phyloP scores from a whole-genome alignment of 1,284 basidiomycete genomes.

The Polyporus tsugae region DNA sequence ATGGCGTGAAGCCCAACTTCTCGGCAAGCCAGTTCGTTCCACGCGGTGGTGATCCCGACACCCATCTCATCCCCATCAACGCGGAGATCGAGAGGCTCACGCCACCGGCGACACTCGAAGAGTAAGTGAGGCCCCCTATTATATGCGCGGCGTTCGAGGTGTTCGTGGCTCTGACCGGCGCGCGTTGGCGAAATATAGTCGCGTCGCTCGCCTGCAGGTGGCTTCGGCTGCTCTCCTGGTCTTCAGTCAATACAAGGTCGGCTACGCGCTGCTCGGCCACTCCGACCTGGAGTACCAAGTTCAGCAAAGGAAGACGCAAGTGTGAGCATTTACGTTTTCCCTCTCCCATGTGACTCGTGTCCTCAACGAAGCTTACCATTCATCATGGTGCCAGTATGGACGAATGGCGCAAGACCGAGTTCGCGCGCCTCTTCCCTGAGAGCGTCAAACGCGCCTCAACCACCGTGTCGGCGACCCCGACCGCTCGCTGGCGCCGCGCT shows the following conservation, averaged over 20 bases:
- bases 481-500: not conserved
- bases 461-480: not conserved
- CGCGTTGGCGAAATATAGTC: not conserved
- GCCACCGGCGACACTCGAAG: conserved; percentile 17
- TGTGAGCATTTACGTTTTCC: conserved; percentile 12
- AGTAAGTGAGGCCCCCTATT: conserved; percentile 13
- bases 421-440: conserved; percentile 2
- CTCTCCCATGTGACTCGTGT: not conserved
- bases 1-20: conserved; percentile 2
- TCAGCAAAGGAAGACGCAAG: not conserved
- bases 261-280: conserved; percentile 13
- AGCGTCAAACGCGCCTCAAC: not conserved
- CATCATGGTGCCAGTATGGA: conserved; percentile 8
- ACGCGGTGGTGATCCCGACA: conserved; percentile 1
- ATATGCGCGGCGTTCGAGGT: not conserved
- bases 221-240: conserved; percentile 13
- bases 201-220: conserved; percentile 14
- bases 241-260: conserved; percentile 18
- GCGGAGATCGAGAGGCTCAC: conserved; percentile 19
- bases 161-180: not conserved
- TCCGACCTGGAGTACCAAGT: conserved; percentile 10
- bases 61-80: conserved; percentile 13
- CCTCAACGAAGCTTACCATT: not conserved
- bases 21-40: conserved; percentile 10
- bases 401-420: conserved; percentile 12